A percentile compares a stretch with the other conserved stretches of the same genome.
phyloP scores from a whole-genome alignment of 768 basidiomycete species.

The Pulveroboletus ravenelii region DNA sequence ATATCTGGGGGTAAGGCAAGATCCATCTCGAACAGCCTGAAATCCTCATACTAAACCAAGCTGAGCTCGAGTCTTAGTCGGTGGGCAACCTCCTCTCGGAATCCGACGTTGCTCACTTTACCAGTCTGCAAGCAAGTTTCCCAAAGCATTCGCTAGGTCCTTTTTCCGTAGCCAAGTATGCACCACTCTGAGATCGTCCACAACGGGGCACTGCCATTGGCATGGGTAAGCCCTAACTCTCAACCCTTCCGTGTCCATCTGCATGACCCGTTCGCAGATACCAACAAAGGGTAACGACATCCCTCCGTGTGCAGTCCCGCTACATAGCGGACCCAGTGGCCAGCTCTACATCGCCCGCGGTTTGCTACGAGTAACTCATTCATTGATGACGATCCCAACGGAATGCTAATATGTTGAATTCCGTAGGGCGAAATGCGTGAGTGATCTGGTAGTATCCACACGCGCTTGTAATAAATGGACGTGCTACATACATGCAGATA shows the following conservation, averaged over 20 bases:
- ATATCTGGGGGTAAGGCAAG: no score
- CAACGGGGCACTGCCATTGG: conserved; percentile 6
- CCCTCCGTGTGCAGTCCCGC: conserved; percentile 18
- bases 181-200: background rate
- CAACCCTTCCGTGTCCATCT: background rate
- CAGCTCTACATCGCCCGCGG: conserved; percentile 20
- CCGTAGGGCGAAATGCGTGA: conserved; percentile 19
- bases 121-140: background rate
- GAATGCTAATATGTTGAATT: conserved; percentile 1
- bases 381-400: background rate
- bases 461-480: background rate
- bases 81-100: background rate
- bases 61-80: no score
- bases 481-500: conserved; percentile 2
- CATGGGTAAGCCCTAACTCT: conserved; percentile 12
- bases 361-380: conserved; percentile 9
- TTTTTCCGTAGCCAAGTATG: background rate
- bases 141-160: no score
- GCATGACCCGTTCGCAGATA: conserved; percentile 1
- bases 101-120: background rate
- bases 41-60: background rate
- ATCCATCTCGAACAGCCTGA: background rate
- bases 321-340: conserved; percentile 1
- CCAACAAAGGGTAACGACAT: conserved; percentile 16
- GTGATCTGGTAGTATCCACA: background rate